These are phyloP conservation scores for Aspergillus vadensis DNA, from an alignment of 2,329 filamentous ascomycete genomes.

Conservation along the genomic window DNA sequence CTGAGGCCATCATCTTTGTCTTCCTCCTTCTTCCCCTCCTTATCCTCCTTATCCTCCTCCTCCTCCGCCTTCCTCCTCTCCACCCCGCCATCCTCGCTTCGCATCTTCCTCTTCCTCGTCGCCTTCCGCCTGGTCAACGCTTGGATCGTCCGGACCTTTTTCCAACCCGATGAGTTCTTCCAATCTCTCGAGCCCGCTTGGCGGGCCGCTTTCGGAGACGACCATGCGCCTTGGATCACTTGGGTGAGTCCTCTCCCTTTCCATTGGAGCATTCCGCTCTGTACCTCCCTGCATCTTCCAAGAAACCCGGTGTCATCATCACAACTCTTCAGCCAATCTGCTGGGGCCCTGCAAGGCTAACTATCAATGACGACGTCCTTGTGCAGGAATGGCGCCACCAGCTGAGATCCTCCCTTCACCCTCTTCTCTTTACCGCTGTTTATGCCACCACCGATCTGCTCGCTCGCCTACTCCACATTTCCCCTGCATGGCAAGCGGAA, in stretches of 20 bases:
- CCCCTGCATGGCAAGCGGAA: slow-evolving; percentile 61
- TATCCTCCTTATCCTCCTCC: slow-evolving; percentile 5
- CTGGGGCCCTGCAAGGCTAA: neutral
- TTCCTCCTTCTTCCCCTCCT: slow-evolving; percentile 6
- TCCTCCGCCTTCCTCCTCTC: slow-evolving; percentile 12
- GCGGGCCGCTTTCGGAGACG: slow-evolving; percentile 76
- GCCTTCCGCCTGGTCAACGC: slow-evolving; percentile 78
- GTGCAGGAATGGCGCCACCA: slow-evolving; percentile 86
- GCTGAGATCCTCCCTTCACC: slow-evolving; percentile 87
- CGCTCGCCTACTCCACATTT: slow-evolving; percentile 57
- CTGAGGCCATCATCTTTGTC: slow-evolving; percentile 4
- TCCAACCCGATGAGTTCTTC: slow-evolving; percentile 98
- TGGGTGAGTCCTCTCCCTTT: slow-evolving; percentile 68
- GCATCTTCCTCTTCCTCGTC: slow-evolving; percentile 51
- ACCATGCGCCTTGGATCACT: slow-evolving; percentile 86
- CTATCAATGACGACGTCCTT: slow-evolving; percentile 9
- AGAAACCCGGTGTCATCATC: neutral
- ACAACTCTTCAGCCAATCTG: neutral
- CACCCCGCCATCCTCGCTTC: slow-evolving; percentile 14
- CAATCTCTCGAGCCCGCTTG: slow-evolving; percentile 95
- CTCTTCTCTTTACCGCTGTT: slow-evolving; percentile 75
- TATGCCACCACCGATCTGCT: slow-evolving; percentile 66
- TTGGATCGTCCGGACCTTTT: slow-evolving; percentile 80
- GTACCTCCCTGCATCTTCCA: neutral
- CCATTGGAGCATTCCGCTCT: neutral